phyloP scores from a whole-genome alignment of 768 basidiomycete species.

The Naganishia kalamii region DNA sequence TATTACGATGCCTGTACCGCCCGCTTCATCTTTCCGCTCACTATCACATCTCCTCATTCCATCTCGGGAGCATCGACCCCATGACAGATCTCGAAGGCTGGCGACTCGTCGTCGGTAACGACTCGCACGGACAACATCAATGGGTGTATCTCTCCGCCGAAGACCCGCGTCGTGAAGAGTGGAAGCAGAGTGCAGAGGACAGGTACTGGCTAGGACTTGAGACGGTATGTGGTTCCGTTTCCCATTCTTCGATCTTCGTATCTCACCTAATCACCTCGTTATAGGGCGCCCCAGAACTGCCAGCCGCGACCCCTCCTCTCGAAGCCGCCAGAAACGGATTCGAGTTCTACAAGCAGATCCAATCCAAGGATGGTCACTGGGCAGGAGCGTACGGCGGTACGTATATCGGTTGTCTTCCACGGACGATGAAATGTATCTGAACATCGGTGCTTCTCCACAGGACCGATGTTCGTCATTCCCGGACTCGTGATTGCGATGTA shows the following conservation, averaged over 20 bases:
- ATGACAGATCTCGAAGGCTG: conserved; percentile 40
- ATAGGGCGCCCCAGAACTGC: conserved; percentile 61
- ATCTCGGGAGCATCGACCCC: neutral
- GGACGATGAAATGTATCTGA: neutral
- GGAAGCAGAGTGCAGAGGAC: conserved; percentile 75
- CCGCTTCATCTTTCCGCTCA: too few species aligned
- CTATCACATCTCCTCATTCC: too few species aligned
- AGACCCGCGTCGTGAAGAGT: conserved; percentile 35
- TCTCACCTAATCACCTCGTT: neutral
- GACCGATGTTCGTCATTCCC: conserved; percentile 46
- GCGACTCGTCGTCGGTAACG: conserved; percentile 43
- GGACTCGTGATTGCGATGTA: conserved; percentile 92
- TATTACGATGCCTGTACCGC: too few species aligned
- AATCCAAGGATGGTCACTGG: conserved; percentile 89
- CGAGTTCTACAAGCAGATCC: conserved; percentile 79
- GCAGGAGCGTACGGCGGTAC: conserved; percentile 73
- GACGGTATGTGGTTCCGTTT: conserved; percentile 51
- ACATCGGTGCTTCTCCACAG: conserved; percentile 54
- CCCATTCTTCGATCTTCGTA: neutral
- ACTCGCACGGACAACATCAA: conserved; percentile 47
- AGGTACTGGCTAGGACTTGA: conserved; percentile 84
- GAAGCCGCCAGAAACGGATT: conserved; percentile 82
- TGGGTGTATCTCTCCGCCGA: conserved; percentile 45
- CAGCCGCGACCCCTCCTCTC: conserved; percentile 60
- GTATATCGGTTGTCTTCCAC: neutral